phyloP scores from a whole-genome alignment of 768 basidiomycete species.

The Gautieria morchelliformis region DNA sequence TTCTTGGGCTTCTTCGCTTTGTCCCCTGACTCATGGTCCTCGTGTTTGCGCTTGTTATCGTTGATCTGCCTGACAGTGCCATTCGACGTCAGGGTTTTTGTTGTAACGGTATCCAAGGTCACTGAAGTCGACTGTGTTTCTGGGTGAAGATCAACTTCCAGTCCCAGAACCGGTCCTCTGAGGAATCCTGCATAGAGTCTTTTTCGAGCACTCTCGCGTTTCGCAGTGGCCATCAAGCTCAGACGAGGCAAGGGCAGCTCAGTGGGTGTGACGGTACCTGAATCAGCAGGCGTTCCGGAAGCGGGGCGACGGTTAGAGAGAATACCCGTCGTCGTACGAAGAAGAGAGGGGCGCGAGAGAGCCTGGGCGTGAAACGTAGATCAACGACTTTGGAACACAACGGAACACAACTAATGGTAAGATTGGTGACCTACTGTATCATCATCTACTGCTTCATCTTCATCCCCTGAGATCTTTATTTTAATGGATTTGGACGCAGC shows the following conservation, averaged over 20 bases:
- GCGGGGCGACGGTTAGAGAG: slow-evolving; percentile 60
- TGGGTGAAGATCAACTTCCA: slow-evolving; percentile 21
- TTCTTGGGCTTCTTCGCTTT: background rate
- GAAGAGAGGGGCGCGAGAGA: slow-evolving; percentile 22
- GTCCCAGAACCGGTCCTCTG: slow-evolving; percentile 60
- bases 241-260: slow-evolving; percentile 25
- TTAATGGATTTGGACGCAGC: slow-evolving; percentile 78
- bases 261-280: slow-evolving; percentile 27
- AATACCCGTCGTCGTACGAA: slow-evolving; percentile 66
- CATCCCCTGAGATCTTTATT: slow-evolving; percentile 49
- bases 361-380: background rate
- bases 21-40: background rate
- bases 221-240: slow-evolving; percentile 53
- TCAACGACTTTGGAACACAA: background rate
- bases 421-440: slow-evolving; percentile 13
- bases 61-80: background rate
- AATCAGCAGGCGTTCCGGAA: slow-evolving; percentile 38
- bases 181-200: slow-evolving; percentile 76
- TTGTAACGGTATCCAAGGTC: too few species aligned
- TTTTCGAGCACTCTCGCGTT: slow-evolving; percentile 67
- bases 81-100: background rate
- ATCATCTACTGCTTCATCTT: slow-evolving; percentile 26
- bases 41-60: background rate
- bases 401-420: background rate
- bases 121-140: background rate